Evolutionary conservation across 805 yeast species (phyloP).

Genomic region (Yarrowia divulgata): DNA sequence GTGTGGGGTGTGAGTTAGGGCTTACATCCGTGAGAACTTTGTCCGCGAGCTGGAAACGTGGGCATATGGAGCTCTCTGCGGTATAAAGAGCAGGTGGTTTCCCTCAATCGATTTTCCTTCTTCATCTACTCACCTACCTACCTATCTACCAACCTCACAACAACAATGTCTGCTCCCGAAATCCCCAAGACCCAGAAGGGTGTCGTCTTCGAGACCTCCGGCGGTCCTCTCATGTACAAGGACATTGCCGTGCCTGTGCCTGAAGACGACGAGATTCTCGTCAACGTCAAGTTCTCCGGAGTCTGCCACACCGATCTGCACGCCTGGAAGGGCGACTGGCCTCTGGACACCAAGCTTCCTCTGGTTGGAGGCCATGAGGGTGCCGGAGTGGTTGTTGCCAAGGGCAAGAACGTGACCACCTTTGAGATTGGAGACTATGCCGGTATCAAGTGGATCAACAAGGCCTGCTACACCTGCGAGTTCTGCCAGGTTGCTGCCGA

Average conservation of each 20-base stretch:
- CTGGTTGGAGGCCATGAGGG: conserved; percentile 91
- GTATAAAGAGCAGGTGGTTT: neutral
- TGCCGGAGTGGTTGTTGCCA: conserved; percentile 83
- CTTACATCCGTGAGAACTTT: conserved; percentile 10
- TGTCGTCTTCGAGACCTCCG: conserved; percentile 68
- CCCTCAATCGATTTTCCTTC: neutral
- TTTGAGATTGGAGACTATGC: conserved; percentile 82
- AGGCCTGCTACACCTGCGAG: conserved; percentile 80
- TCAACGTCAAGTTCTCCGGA: conserved; percentile 86
- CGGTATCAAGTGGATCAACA: conserved; percentile 84
- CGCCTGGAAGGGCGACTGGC: conserved; percentile 96
- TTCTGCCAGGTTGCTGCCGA: conserved; percentile 71
- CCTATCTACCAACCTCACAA: neutral
- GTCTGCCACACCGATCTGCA: conserved; percentile 95
- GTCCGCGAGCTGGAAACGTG: neutral
- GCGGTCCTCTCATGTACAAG: conserved; percentile 69
- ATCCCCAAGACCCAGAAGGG: conserved; percentile 77
- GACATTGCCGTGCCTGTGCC: conserved; percentile 85
- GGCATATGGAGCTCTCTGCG: neutral
- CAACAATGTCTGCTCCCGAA: conserved; percentile 49
- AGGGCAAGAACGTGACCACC: conserved; percentile 71
- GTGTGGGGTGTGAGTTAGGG: conserved; percentile 31
- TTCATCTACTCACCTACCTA: no score
- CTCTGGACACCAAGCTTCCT: conserved; percentile 74
- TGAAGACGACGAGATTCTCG: conserved; percentile 75